Base-by-base conservation (phyloP, 768 basidiomycete species). In the Trametes cubensis region DNA sequence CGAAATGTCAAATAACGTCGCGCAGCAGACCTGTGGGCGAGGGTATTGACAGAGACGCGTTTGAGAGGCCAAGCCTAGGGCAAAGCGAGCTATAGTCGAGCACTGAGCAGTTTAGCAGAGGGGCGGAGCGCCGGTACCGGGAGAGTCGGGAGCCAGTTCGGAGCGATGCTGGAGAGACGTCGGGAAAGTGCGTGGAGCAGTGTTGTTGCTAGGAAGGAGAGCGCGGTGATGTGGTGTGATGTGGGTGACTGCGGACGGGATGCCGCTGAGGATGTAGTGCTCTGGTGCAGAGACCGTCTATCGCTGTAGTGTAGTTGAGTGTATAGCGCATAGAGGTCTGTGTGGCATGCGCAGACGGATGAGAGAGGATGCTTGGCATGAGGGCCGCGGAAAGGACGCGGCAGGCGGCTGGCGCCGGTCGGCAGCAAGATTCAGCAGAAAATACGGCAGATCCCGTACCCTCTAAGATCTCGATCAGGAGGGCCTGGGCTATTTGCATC, bases 221-320 rank as follows among this genome's bases (percentile, higher is more conserved):
- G 28, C 28, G 30, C 41, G 56, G 56, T 44, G 56, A 49, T 39
- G 56, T 44, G 30, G 54, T 23, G 46, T 44, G 56, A 48, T 26
- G 46, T 2, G 46, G 45, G 34, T 21, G 45, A 42, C 21, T 39
- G 47, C 26, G 34, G 25, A n/a, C 20, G n/a, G 34, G 34, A 34
- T 34, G 2, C 10, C 34, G 34, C 10, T 6, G 34, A 34, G 34
- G 34, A 11, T 10, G 34, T 6, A 11, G 34, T 34, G 34, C 34
- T 34, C 34, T 34, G 34, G 34, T 34, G 34, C 34, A 10, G 28
- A 2, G 34, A 34, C 34, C 34, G 34, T 34, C 34, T 34, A 10
- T 34, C 45, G 45, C 10, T 20, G 18, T 6, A 21, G 45, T 20
- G 18, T 6, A 21, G 45, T 10, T 25, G 45, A 46, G 25, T 20